phyloP scores from a whole-genome alignment of 2,329 filamentous ascomycete genomes.

The Penicillium concentricum region DNA sequence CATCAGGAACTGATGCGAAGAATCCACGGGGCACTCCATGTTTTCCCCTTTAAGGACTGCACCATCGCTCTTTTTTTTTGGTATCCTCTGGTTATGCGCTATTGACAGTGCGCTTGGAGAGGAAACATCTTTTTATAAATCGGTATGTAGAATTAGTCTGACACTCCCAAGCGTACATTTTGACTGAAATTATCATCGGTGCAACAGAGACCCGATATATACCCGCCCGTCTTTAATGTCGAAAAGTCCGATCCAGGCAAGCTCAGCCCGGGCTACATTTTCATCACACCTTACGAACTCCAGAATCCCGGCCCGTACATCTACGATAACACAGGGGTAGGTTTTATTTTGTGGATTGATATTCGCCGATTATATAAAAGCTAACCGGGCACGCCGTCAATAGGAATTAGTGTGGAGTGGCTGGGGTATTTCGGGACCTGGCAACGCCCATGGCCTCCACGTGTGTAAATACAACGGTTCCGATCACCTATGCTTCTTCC shows the following conservation, averaged over 20 bases:
- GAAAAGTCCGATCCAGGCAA: conserved; percentile 30
- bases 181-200: background rate
- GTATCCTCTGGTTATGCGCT: conserved; percentile 21
- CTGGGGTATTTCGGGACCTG: conserved; percentile 50
- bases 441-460: conserved; percentile 49
- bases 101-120: conserved; percentile 24
- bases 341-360: background rate
- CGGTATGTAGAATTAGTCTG: conserved; percentile 26
- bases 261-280: conserved; percentile 51
- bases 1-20: conserved; percentile 25
- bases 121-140: conserved; percentile 38
- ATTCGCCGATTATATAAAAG: background rate
- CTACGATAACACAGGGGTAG: conserved; percentile 51
- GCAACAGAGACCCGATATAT: conserved; percentile 41
- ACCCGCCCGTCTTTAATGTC: conserved; percentile 36
- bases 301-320: conserved; percentile 53
- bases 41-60: conserved; percentile 13
- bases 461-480: conserved; percentile 50
- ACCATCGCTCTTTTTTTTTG: conserved; percentile 12
- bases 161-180: background rate
- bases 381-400: conserved; percentile 11
- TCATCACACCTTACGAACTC: conserved; percentile 51
- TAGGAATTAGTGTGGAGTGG: conserved; percentile 53
- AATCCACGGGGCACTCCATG: conserved; percentile 26
- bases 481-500: conserved; percentile 54